Evolutionary conservation across 2,329 filamentous ascomycete species (phyloP), one percentile per base, ranked within the genome.

Genomic region (Karstenula rhodostoma): DNA sequence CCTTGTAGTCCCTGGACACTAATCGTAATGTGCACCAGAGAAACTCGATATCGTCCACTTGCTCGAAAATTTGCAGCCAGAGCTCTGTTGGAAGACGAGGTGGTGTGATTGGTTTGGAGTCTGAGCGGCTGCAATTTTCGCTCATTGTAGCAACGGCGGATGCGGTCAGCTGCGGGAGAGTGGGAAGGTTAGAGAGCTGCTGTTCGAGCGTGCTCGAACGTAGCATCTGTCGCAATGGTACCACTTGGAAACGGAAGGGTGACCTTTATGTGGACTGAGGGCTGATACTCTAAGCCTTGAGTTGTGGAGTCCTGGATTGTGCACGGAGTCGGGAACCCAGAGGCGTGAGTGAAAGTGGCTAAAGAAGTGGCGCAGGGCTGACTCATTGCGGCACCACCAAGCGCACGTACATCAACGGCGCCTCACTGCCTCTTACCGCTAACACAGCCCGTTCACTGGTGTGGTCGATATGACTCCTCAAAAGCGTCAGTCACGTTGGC

Each of bases 11-110:
- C n/a, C 44, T 59, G 4, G 69, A 70, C 0, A 67, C 55, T n/a
- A 55, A 60, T 23, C 67, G 70, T 2, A 72, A 58, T 4, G 55
- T 57, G 1, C 54, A 54, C 67, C 70, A 72, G 10, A 72, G 63
- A 35, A 71, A 58, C 19, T 58, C 48, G 32, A 56, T 40, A 35
- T 66, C 62, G 42, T 9, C 42, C 12, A 44, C n/a, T 22, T 37
- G 19, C 42, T 55, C 50, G 19, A 55, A 33, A 25, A 61, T 58
- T n/a, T 58, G 59, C n/a, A 58, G 25, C 59, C 59, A 58, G 2
- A 56, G 37, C 48, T 61, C 59, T 3, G 50, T 13, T 33, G 59
- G 55, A n/a, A 61, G 42, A 19, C 43, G 53, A 48, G 43, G 40
- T 32, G 27, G 27, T 12, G 43, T n/a, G 43, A 23, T 22, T n/a